Evolutionary conservation across 176 grass and related monocot genomes (phyloP).

Genomic region (Oropetium thomaeum): DNA sequence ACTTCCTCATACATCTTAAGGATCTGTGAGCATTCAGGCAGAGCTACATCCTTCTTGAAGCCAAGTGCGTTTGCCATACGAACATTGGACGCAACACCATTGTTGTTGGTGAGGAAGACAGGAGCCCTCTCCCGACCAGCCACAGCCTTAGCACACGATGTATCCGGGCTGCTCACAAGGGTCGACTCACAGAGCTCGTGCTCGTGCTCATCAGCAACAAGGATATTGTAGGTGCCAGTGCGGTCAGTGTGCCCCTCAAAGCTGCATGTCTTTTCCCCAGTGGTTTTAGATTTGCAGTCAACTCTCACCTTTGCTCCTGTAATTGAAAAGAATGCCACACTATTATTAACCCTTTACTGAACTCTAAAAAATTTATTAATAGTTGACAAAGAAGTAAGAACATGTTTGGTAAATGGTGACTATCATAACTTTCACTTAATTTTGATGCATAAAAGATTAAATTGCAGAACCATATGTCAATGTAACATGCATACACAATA

Average conservation of each 20-base stretch:
- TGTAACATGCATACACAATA: not conserved
- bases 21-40: slow-evolving; percentile 48
- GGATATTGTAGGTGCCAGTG: slow-evolving; percentile 89
- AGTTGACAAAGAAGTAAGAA: not conserved
- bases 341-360: too few relatives aligned
- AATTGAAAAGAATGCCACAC: not conserved
- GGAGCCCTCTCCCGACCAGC: slow-evolving; percentile 73
- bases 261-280: slow-evolving; percentile 49
- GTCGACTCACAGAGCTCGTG: slow-evolving; percentile 80
- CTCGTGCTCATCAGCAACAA: slow-evolving; percentile 58
- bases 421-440: not conserved
- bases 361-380: too few relatives aligned
- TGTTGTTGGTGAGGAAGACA: slow-evolving; percentile 90
- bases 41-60: slow-evolving; percentile 56
- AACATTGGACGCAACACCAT: slow-evolving; percentile 61
- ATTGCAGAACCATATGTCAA: too few relatives aligned
- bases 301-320: slow-evolving; percentile 86
- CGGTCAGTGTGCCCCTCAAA: slow-evolving; percentile 76
- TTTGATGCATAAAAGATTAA: not conserved
- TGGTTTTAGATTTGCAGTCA: slow-evolving; percentile 63
- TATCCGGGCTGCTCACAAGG: slow-evolving; percentile 82
- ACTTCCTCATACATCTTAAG: slow-evolving; percentile 74
- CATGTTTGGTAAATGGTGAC: not conserved
- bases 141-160: slow-evolving; percentile 44
- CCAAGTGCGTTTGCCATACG: slow-evolving; percentile 74